A percentile compares a stretch with the other conserved stretches of the same genome.
These are phyloP conservation scores for Metschnikowia corniflorae DNA, from an alignment of 805 yeast species.

Conservation along the genomic window DNA sequence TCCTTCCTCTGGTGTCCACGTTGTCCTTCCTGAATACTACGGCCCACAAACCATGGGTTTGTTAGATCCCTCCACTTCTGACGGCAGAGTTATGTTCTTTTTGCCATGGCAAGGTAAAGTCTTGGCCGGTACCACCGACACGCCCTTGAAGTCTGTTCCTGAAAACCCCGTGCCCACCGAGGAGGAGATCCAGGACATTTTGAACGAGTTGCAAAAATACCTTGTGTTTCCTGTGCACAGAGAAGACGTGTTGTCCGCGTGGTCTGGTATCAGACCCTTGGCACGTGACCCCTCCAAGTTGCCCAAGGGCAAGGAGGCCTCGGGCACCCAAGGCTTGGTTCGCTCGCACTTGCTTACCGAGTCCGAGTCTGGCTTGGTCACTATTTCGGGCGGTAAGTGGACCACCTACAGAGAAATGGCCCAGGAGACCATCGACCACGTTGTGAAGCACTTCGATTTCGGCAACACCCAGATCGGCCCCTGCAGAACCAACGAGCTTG, in stretches of 20 bases:
- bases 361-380: conserved; percentile 71
- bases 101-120: conserved; percentile 98
- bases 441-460: conserved; percentile 48
- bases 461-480: conserved; percentile 32
- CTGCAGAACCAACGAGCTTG: conserved; percentile 51
- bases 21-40: conserved; percentile 87
- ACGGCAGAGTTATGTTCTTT: conserved; percentile 95
- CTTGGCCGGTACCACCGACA: conserved; percentile 94
- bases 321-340: conserved; percentile 80
- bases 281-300: conserved; percentile 72
- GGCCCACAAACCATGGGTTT: conserved; percentile 86
- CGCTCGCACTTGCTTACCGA: conserved; percentile 81
- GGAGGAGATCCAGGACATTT: conserved; percentile 82
- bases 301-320: conserved; percentile 41
- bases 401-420: conserved; percentile 98
- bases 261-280: conserved; percentile 96
- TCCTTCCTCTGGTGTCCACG: conserved; percentile 92
- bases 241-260: conserved; percentile 88
- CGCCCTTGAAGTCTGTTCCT: conserved; percentile 69
- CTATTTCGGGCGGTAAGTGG: conserved; percentile 98
- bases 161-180: conserved; percentile 81
- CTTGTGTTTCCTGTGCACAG: conserved; percentile 84
- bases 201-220: conserved; percentile 85
- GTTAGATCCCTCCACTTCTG: conserved; percentile 87
- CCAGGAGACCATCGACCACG: conserved; percentile 80